Evolutionary conservation across 1,139 yeast species (phyloP).

Genomic region (Sugiyamaella neomexicana): DNA sequence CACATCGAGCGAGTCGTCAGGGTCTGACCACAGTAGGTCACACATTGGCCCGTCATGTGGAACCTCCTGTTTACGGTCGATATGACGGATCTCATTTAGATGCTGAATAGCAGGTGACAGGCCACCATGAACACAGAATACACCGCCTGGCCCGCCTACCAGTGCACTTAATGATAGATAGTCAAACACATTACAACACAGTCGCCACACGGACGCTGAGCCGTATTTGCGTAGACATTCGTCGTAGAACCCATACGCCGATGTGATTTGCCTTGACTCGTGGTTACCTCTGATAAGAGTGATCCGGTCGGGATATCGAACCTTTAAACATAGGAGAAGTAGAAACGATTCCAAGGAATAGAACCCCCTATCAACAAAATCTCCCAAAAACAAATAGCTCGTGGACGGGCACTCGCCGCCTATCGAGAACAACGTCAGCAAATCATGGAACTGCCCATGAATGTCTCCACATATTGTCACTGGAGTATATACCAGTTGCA

Average conservation of each 20-base stretch:
- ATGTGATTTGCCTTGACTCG: conserved; percentile 96
- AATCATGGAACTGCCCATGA: conserved; percentile 94
- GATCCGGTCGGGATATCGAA: conserved; percentile 92
- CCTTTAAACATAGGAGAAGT: conserved; percentile 72
- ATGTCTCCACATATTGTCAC: conserved; percentile 97
- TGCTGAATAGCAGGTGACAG: conserved; percentile 85
- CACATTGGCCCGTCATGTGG: conserved; percentile 99
- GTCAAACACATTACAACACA: conserved; percentile 78
- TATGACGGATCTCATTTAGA: conserved; percentile 78
- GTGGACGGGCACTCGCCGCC: conserved; percentile 87
- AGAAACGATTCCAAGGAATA: conserved; percentile 88
- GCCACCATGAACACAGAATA: conserved; percentile 97
- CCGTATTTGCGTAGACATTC: conserved; percentile 95
- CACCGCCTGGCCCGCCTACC: conserved; percentile 72
- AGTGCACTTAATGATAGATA: conserved; percentile 90
- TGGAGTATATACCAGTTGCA: conserved; percentile 93
- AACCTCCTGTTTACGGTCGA: conserved; percentile 90
- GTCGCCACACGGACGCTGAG: conserved; percentile 87
- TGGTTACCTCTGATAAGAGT: conserved; percentile 94
- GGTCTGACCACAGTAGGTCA: conserved; percentile 95
- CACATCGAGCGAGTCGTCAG: conserved; percentile 61
- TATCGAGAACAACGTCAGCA: conserved; percentile 73
- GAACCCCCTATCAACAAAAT: conserved; percentile 92
- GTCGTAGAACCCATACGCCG: conserved; percentile 95
- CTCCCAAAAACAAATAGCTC: conserved; percentile 75